Evolutionary conservation across 2,329 filamentous ascomycete genomes (phyloP), one percentile per base, ranked within the genome.

Genomic region (Xylaria hypoxylon): DNA sequence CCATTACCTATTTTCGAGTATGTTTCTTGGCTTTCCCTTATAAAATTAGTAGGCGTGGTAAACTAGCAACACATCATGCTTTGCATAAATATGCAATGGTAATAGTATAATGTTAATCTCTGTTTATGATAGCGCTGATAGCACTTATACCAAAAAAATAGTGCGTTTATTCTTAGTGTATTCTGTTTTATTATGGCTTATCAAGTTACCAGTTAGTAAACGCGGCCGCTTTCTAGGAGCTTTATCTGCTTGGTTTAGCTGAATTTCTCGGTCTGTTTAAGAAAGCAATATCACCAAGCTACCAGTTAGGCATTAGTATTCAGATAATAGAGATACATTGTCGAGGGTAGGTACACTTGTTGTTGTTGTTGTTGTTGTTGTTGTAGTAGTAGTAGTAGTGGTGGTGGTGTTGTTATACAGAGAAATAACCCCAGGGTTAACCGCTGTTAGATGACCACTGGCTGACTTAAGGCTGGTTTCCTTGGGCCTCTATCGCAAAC

Each of bases 231-330:
- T 6, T 55, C 26, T 7, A 74, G 64, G 38, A 77, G 66, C 26
- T 69, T 22, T 1, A 60, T 7, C 19, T 62, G 50, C n/a, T 77
- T 73, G 0, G 24, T 24, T 1, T 33, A 0, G 17, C 26, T 62
- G 69, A 77, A 74, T 3, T 61, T 2, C 1, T 64, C 22, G 13
- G 33, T 33, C 8, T 31, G 15, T 38, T 71, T 75, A 13, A 79
- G 70, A 61, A 74, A 78, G 76, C 77, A 42, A 79, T 73, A 10
- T 79, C 75, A 4, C 77, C 77, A 19, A 55, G 19, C 24, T 62
- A 22, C 68, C 65, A 65, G 35, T 13, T 10, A 38, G 11, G 13
- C 11, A 38, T 38, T 4, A 38, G 13, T 38, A 38, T 13, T 15
- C 5, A 38, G 35, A 4, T 38, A 38, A 15, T 13, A 15, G 11